A percentile compares a stretch with the other conserved stretches of the same genome.
These are phyloP conservation scores for Rhodofomes roseus DNA, from an alignment of 1,284 basidiomycete species.

Conservation along the genomic window DNA sequence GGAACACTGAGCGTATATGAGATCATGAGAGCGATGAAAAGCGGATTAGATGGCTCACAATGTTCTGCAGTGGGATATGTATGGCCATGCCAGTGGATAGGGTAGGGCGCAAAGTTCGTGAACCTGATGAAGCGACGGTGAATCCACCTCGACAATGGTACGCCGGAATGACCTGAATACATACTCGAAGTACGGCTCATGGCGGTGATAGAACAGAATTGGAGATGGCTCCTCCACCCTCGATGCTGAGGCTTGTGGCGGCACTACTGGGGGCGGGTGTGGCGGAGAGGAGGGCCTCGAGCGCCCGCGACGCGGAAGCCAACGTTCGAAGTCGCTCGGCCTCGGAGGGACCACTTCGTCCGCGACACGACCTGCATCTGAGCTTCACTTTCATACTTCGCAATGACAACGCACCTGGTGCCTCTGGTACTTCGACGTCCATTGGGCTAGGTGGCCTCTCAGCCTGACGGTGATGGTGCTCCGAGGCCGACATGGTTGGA, in stretches of 20 bases:
- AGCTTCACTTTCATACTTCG: no score
- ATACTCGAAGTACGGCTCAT: neutral
- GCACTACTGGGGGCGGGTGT: neutral
- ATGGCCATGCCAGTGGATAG: conserved; percentile 17
- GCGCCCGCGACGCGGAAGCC: neutral
- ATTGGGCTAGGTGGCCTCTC: neutral
- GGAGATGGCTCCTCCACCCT: no score
- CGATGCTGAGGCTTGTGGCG: no score
- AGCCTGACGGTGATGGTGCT: neutral
- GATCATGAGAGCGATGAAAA: conserved; percentile 38
- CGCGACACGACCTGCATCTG: no score
- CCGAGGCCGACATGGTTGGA: neutral
- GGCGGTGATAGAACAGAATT: neutral
- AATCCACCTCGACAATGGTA: no score
- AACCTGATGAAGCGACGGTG: conserved; percentile 11
- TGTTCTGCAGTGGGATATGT: conserved; percentile 29
- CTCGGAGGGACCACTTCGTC: no score
- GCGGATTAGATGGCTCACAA: conserved; percentile 49
- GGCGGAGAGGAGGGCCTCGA: neutral
- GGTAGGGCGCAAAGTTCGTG: conserved; percentile 27
- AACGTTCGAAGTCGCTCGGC: no score
- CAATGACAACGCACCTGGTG: neutral
- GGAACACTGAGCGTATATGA: neutral
- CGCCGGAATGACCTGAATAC: neutral
- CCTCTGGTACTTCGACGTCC: neutral